Evolutionary conservation across 2,329 filamentous ascomycete species (phyloP), one percentile per base, ranked within the genome.

Genomic region (Trichophyton simii): DNA sequence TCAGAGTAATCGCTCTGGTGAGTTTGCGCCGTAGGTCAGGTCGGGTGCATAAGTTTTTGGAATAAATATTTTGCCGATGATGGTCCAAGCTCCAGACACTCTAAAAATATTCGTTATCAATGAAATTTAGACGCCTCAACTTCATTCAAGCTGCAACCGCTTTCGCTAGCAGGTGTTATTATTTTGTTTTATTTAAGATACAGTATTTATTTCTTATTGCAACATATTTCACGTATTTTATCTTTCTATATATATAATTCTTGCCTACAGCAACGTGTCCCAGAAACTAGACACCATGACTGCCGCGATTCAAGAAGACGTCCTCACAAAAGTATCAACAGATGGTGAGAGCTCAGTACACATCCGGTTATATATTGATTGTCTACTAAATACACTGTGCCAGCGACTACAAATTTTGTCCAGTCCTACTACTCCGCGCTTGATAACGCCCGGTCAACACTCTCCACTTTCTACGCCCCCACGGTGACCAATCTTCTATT

Each of bases 371-470:
- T 7, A 11, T n/a, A 34, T 25, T 28, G 18, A 36, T 50, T 41
- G 18, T 52, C 8, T 46, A 18, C 52, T 62, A 20, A 58, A 36
- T 38, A 38, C 3, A 9, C 42, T 52, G 22, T 38, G 59, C 31
- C 66, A 88, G 89, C 86, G 63, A 87, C 89, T 60, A 82, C 87
- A 67, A 78, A 76, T 60, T 92, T 95, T 68, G 80, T 87, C 66
- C 83, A 86, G 64, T 79, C 82, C 64, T 95, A 87, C 78, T 95
- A 95, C 76, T 78, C 81, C 31, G 81, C 87, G n/a, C 78, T 95
- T 59, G 84, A 87, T 73, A 81, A 79, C 62, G 73, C 78, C 48
- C 79, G 81, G 65, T 73, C 76, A 50, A 76, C 78, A 8, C 80
- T 95, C 13, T 71, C 81, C 18, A 76, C 77, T n/a, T 95, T 86